Evolutionary conservation across 2,329 filamentous ascomycete species (phyloP), one percentile per base, ranked within the genome.

Genomic region (Ophiostoma novo-ulmi): DNA sequence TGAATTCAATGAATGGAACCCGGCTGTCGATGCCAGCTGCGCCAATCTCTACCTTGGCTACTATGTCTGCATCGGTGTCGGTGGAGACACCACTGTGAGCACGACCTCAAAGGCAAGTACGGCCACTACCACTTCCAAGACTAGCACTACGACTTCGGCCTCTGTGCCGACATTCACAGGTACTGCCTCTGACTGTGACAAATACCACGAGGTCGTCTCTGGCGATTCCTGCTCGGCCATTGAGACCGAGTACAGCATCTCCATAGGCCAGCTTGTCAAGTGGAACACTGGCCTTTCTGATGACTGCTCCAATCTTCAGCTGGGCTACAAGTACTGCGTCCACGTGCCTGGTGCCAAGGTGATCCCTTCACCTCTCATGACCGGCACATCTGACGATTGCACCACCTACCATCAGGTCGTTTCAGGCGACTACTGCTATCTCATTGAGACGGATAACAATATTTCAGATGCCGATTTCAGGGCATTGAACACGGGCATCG

Each of bases 391-490:
- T 3, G 35, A 58, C 41, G 68, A 72, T 71, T 81, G 79, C 75
- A 75, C 73, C n/a, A 67, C 73, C 41, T 80, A 77, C 76, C 77
- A 78, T 73, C 75, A 74, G 41, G 73, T 78, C 36, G 74, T 74
- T 48, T 73, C 72, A 8, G 78, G 78, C 63, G 78, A 80, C 69
- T 73, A 39, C 20, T 81, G 80, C 75, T 52, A 71, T 20, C 26
- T n/a, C 39, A 72, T 75, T 58, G 71, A 70, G 26, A 41, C 36
- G 14, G 70, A 35, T 31, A 64, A 64, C 14, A 14, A 6, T 6
- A 22, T 66, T 38, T 39, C 38, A 1, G n/a, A 36, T 20, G 36
- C 64, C 64, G 64, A 44, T 20, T 64, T 64, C 8, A 31, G 52
- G 22, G 52, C 10, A 1, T 26, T 58, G 52, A 58, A 58, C 52